Conservation (phyloP, 2,329 filamentous ascomycete genomes). For the Torrubiella hemipterigena region DNA sequence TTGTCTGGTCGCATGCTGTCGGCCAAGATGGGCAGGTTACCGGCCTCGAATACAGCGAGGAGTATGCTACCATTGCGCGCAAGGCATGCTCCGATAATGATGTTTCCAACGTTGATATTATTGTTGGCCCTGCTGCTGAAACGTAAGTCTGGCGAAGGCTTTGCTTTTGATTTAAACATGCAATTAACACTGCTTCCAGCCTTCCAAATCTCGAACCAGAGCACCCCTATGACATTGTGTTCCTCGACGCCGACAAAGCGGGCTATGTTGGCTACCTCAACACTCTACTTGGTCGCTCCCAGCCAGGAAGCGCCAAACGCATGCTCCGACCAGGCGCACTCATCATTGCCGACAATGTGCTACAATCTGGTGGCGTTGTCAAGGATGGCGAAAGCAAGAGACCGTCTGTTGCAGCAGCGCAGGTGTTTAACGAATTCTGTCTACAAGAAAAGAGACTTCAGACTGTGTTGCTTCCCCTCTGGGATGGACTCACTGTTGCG, state of each 20-base stretch:
- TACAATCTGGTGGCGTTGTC: slow-evolving; percentile 35
- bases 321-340: slow-evolving; percentile 36
- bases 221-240: slow-evolving; percentile 39
- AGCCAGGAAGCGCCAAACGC: slow-evolving; percentile 20
- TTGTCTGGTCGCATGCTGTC: slow-evolving; percentile 34
- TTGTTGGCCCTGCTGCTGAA: slow-evolving; percentile 25
- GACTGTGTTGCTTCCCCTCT: not conserved
- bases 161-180: not conserved
- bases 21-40: slow-evolving; percentile 30
- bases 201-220: slow-evolving; percentile 19
- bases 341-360: slow-evolving; percentile 42
- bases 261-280: slow-evolving; percentile 37
- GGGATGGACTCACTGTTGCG: slow-evolving; percentile 1
- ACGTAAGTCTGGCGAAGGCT: slow-evolving; percentile 16
- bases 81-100: slow-evolving; percentile 19
- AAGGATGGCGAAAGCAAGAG: no score
- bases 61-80: slow-evolving; percentile 22
- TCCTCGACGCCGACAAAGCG: slow-evolving; percentile 41
- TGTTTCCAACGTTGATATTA: slow-evolving; percentile 23
- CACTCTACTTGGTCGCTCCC: slow-evolving; percentile 30
- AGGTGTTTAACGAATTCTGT: not conserved
- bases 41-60: slow-evolving; percentile 25
- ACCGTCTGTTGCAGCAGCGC: no score
- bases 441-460: not conserved
- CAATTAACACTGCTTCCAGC: slow-evolving; percentile 9